Percentiles rank a stretch among this genome's conserved stretches.
phyloP scores from a whole-genome alignment of 805 yeast genomes.

The Starmerella riodocensis region DNA sequence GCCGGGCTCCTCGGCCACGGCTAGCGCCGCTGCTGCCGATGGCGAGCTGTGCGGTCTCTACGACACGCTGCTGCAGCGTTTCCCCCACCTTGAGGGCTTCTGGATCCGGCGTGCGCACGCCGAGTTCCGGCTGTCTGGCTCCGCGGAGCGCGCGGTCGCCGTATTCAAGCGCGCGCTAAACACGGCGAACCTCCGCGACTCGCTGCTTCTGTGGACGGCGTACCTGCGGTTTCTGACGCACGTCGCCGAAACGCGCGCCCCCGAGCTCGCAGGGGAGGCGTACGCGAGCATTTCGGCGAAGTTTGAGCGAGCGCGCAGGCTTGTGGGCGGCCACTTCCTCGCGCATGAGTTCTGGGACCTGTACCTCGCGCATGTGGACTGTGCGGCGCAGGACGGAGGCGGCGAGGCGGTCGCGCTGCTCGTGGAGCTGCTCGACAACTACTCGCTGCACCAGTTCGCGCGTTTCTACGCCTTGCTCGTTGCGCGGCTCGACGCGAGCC shows the following conservation, averaged over 20 bases:
- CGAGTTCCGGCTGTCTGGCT: slow-evolving; percentile 26
- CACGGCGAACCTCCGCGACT: slow-evolving; percentile 21
- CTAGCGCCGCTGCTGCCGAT: too few relatives aligned
- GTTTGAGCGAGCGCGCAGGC: slow-evolving; percentile 38
- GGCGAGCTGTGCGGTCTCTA: too few relatives aligned
- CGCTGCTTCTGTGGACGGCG: slow-evolving; percentile 30
- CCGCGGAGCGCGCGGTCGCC: slow-evolving; percentile 24
- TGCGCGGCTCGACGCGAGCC: slow-evolving; percentile 15
- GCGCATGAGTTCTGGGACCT: slow-evolving; percentile 77
- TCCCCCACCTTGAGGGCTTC: slow-evolving; percentile 31
- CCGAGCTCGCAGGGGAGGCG: too few relatives aligned
- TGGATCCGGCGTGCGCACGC: slow-evolving; percentile 32
- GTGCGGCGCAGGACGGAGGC: too few relatives aligned
- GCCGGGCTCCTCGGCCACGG: too few relatives aligned
- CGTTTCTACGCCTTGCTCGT: slow-evolving; percentile 43
- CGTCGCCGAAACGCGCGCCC: slow-evolving; percentile 17
- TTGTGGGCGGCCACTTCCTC: slow-evolving; percentile 58
- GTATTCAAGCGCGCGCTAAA: slow-evolving; percentile 28
- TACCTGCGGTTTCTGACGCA: slow-evolving; percentile 27
- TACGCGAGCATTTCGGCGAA: too few relatives aligned
- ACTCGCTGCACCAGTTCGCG: slow-evolving; percentile 63
- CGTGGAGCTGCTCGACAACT: slow-evolving; percentile 28
- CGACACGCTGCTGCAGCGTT: slow-evolving; percentile 19
- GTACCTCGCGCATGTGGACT: too few relatives aligned
- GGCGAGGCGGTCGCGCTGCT: slow-evolving; percentile 36